Conservation (phyloP, 805 yeast genomes). For the Diddensiella santjacobensis region DNA sequence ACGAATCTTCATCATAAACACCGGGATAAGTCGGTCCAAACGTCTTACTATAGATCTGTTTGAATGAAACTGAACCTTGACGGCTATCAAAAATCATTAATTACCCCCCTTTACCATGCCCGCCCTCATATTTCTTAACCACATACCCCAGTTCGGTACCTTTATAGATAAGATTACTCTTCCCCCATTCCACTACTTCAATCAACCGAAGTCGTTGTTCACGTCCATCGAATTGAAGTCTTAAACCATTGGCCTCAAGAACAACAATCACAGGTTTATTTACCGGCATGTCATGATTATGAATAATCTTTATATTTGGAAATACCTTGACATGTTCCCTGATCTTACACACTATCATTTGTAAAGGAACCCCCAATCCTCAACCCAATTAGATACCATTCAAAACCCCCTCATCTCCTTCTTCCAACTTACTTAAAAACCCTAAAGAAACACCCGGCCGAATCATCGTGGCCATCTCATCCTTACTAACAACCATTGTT, state of each 20-base stretch:
- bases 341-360: slow-evolving; percentile 13
- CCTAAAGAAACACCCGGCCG: slow-evolving; percentile 18
- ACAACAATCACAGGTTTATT: slow-evolving; percentile 17
- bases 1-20: slow-evolving; percentile 27
- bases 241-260: slow-evolving; percentile 22
- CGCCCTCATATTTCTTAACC: background rate
- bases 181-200: slow-evolving; percentile 25
- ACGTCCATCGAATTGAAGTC: slow-evolving; percentile 26
- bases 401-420: background rate
- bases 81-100: background rate
- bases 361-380: slow-evolving; percentile 23
- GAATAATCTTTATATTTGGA: slow-evolving; percentile 23
- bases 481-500: background rate
- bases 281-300: slow-evolving; percentile 16
- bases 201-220: slow-evolving; percentile 25
- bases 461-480: slow-evolving; percentile 1
- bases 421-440: slow-evolving; percentile 14
- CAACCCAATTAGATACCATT: slow-evolving; percentile 3
- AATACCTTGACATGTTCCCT: slow-evolving; percentile 15
- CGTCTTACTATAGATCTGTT: slow-evolving; percentile 48
- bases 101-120: background rate
- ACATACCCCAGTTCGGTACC: slow-evolving; percentile 21
- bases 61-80: slow-evolving; percentile 31
- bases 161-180: slow-evolving; percentile 20
- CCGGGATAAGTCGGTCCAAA: slow-evolving; percentile 68